Evolutionary conservation across 768 basidiomycete genomes (phyloP), one percentile per base, ranked within the genome.

Genomic region (Cystoderma amianthinum): DNA sequence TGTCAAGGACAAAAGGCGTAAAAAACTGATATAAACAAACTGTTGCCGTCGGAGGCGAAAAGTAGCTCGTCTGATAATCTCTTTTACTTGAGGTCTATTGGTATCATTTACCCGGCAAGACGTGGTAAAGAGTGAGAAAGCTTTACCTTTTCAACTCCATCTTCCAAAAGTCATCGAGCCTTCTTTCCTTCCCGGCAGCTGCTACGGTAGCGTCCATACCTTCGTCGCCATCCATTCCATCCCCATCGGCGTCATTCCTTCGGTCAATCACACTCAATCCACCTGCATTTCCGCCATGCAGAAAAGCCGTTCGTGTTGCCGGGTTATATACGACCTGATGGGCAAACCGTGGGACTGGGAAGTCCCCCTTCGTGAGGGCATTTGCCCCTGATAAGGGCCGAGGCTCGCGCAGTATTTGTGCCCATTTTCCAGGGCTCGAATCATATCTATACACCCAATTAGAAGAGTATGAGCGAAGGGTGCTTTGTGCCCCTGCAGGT

Each of bases 271-370:
- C 34, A 23, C 13, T 48, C 38, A 49, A 41, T 30, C 42, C 48
- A 52, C 84, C 84, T 4, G 74, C 76, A 60, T 86, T 89, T 32
- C 87, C 87, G 2, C 88, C 88, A 50, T 89, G 86, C 63, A 89
- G 61, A 51, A 74, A 88, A 2, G 79, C 64, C 24, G 61, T 71
- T 47, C 68, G 74, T 33, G 73, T 70, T 19, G 56, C 60, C 1
- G 74, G 62, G 48, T 86, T 80, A 45, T 87, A 89, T 32, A 82
- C 82, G 10, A 87, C 76, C 56, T 88, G 85, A 51, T 88, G 84
- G 2, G 86, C 87, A 52, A 82, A 89, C 39, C 87, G 67, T 5
- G 86, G 73, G 3, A 64, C 46, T 0, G 87, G 85, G n/a, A 36
- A n/a, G 7, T 36, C 34, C 7, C 9, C 34, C 18, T 19, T 36